phyloP scores from a whole-genome alignment of 768 basidiomycete genomes.

The Podaxis rugospora region DNA sequence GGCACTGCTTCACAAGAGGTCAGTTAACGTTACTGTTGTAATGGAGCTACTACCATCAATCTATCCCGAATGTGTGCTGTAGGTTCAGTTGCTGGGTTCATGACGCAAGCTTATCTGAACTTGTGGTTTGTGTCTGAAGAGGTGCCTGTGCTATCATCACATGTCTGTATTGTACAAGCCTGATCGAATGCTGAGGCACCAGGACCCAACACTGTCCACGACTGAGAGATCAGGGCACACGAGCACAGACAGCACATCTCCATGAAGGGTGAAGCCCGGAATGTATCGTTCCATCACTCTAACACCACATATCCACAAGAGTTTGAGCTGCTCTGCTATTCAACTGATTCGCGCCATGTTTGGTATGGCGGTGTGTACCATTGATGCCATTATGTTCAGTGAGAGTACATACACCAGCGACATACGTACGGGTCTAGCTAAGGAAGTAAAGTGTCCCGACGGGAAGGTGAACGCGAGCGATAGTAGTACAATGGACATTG shows the following conservation, averaged over 20 bases:
- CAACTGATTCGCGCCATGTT: background rate
- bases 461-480: background rate
- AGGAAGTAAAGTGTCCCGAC: background rate
- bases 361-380: background rate
- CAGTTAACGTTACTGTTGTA: too few relatives aligned
- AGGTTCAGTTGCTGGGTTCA: background rate
- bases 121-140: background rate
- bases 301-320: background rate
- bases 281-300: background rate
- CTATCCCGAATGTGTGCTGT: background rate
- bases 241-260: background rate
- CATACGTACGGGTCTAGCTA: conserved; percentile 2
- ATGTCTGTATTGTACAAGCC: background rate
- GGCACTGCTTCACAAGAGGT: background rate
- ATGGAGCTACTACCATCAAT: background rate
- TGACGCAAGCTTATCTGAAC: too few relatives aligned
- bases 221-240: background rate
- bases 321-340: background rate
- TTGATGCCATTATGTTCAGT: conserved; percentile 1
- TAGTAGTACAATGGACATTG: background rate
- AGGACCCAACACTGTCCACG: background rate
- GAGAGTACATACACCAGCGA: conserved; percentile 1
- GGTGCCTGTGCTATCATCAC: background rate
- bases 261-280: background rate
- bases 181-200: background rate